phyloP scores from a whole-genome alignment of 2,329 filamentous ascomycete species.

The Mariannaea elegans region DNA sequence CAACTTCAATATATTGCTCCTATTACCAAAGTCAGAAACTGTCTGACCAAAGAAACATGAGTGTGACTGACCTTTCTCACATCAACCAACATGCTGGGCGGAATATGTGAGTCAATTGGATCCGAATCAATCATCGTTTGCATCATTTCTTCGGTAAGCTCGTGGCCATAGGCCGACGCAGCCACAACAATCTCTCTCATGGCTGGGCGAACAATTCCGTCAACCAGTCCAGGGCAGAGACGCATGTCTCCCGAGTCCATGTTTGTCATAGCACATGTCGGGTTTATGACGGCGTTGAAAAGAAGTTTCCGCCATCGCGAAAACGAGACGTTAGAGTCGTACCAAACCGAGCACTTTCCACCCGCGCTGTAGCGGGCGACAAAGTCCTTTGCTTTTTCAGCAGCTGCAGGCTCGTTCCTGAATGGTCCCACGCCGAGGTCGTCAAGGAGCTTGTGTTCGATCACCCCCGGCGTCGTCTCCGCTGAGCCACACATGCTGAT shows the following conservation, averaged over 20 bases:
- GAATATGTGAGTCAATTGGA: conserved; percentile 35
- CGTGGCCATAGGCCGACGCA: conserved; percentile 34
- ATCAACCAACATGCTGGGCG: conserved; percentile 37
- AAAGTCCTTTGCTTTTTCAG: conserved; percentile 32
- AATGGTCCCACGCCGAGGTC: conserved; percentile 35
- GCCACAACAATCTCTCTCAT: conserved; percentile 36
- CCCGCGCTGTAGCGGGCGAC: conserved; percentile 33
- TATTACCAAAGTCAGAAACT: conserved; percentile 20
- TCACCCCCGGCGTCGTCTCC: conserved; percentile 32
- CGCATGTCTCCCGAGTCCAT: conserved; percentile 37
- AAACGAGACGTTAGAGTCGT: conserved; percentile 32
- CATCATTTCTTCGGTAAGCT: conserved; percentile 33
- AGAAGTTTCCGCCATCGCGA: conserved; percentile 39
- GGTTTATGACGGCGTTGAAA: conserved; percentile 38
- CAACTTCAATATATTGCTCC: conserved; percentile 38
- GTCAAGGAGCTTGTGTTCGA: conserved; percentile 34
- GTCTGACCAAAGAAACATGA: background rate
- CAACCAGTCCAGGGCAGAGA: conserved; percentile 36
- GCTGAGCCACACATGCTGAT: conserved; percentile 39
- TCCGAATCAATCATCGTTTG: conserved; percentile 33
- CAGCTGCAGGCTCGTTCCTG: conserved; percentile 23
- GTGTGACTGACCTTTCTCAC: conserved; percentile 30
- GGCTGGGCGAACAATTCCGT: conserved; percentile 33
- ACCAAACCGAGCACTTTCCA: conserved; percentile 29
- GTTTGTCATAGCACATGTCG: conserved; percentile 30